These are phyloP conservation scores for Lizonia empirigonia DNA, from an alignment of 2,329 filamentous ascomycete species.

Conservation along the genomic window DNA sequence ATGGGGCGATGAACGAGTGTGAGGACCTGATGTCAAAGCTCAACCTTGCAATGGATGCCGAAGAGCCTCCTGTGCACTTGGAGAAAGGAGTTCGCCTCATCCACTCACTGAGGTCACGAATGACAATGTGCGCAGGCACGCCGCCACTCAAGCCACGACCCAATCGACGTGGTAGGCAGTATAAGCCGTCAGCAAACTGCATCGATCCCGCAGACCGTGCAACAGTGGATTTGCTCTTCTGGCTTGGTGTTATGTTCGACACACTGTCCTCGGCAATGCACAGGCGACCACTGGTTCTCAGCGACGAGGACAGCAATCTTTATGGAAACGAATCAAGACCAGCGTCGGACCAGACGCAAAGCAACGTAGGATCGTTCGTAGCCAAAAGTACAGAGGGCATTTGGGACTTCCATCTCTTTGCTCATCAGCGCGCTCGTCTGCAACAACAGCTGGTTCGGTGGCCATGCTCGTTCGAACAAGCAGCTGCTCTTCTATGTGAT, in stretches of 20 bases:
- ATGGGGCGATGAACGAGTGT: conserved; percentile 24
- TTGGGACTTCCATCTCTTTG: conserved; percentile 51
- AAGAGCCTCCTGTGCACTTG: conserved; percentile 48
- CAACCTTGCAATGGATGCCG: conserved; percentile 41
- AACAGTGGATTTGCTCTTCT: conserved; percentile 62
- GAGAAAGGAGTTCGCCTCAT: conserved; percentile 51
- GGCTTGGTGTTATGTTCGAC: conserved; percentile 65
- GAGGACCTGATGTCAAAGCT: conserved; percentile 40
- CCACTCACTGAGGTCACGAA: conserved; percentile 43
- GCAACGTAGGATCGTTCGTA: neutral
- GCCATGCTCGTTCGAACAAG: conserved; percentile 62
- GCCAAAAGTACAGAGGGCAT: conserved; percentile 24
- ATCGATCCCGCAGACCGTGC: conserved; percentile 47
- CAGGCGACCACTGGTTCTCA: conserved; percentile 52
- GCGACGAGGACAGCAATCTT: conserved; percentile 55
- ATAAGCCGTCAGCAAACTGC: conserved; percentile 21
- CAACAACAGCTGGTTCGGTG: conserved; percentile 48
- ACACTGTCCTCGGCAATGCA: conserved; percentile 62
- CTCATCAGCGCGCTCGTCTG: conserved; percentile 33
- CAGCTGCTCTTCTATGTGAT: conserved; percentile 57
- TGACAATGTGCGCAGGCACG: conserved; percentile 30
- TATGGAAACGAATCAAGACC: conserved; percentile 21
- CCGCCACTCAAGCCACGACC: conserved; percentile 14
- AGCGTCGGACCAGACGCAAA: conserved; percentile 10
- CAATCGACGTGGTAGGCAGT: conserved; percentile 19